Evolutionary conservation across 1,139 yeast species (phyloP), one percentile per base, ranked within the genome.

Genomic region (Pneumocystis sp.): DNA sequence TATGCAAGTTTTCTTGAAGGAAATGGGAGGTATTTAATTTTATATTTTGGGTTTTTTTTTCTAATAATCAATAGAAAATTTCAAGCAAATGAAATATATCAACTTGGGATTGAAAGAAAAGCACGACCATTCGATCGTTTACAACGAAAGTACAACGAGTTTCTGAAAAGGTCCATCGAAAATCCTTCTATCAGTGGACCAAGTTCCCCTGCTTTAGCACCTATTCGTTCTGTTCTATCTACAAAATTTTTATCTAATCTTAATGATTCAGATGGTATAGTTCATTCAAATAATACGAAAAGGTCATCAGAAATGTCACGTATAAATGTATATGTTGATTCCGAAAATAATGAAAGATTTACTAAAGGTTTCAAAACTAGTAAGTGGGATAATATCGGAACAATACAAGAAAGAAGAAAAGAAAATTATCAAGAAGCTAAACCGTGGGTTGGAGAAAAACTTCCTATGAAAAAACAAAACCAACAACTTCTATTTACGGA

Each of bases 41-140:
- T 31, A 8, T 42, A 10, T 21, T 19, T 29, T 8, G 6, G 12
- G 7, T n/a, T 1, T 31, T 5, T 21, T 59, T 12, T 59, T 59
- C 8, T 31, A 59, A 59, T 3, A 39, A 25, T 39, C 15, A 12
- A 39, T 31, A 59, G 82, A 67, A 74, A 76, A 65, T 72, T 60
- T 10, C 89, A 86, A 69, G 96, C 97, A 0, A 77, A 78, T 3
- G 82, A 82, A 64, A 83, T 90, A 0, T 83, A 83, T 71, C 78
- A 80, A 67, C 75, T 80, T 65, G 97, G 97, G 0, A 73, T 89
- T 1, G 78, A 78, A 39, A 72, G 76, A 1, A 74, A 76, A 8
- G 96, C 96, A 1, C 77, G 89, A 67, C 97, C 96, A 0, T 61
- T 79, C 7, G 76, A 72, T 8, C 75, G 95, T 63, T 77, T 90